Evolutionary conservation across 805 yeast genomes (phyloP).

Genomic region (Saturnispora dispora): DNA sequence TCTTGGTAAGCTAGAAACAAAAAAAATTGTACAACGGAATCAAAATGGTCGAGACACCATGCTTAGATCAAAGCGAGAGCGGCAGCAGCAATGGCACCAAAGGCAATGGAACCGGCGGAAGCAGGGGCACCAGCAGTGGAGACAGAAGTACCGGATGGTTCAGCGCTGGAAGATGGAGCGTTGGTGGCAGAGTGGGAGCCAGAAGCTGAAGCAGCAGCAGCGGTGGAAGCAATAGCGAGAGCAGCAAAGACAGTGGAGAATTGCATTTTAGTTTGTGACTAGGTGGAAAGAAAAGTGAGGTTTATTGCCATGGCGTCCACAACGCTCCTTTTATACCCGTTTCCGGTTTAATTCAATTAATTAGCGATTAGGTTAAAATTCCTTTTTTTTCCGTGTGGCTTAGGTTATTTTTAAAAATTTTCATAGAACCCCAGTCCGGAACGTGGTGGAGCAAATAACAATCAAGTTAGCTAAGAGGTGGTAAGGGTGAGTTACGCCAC

Average conservation of each 20-base stretch:
- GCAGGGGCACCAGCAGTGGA: slow-evolving; percentile 35
- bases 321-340: not conserved
- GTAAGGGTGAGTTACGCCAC: no score
- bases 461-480: no score
- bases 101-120: slow-evolving; percentile 57
- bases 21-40: no score
- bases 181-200: slow-evolving; percentile 42
- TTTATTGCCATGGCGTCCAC: not conserved
- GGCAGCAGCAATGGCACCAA: slow-evolving; percentile 81
- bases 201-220: slow-evolving; percentile 41
- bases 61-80: slow-evolving; percentile 46
- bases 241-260: slow-evolving; percentile 60
- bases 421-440: not conserved
- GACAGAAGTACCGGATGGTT: slow-evolving; percentile 30
- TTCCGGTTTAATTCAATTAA: not conserved
- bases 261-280: slow-evolving; percentile 42
- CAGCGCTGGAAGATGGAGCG: slow-evolving; percentile 36
- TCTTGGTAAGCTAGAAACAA: no score
- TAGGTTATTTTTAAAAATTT: not conserved
- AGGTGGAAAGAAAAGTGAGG: not conserved
- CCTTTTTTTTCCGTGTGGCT: not conserved
- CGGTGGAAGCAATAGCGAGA: slow-evolving; percentile 62
- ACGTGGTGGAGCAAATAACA: not conserved
- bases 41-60: not conserved
- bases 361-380: not conserved